Evolutionary conservation across 1,139 yeast genomes (phyloP), one percentile per base, ranked within the genome.

Genomic region (Geotrichum citri-aurantii): DNA sequence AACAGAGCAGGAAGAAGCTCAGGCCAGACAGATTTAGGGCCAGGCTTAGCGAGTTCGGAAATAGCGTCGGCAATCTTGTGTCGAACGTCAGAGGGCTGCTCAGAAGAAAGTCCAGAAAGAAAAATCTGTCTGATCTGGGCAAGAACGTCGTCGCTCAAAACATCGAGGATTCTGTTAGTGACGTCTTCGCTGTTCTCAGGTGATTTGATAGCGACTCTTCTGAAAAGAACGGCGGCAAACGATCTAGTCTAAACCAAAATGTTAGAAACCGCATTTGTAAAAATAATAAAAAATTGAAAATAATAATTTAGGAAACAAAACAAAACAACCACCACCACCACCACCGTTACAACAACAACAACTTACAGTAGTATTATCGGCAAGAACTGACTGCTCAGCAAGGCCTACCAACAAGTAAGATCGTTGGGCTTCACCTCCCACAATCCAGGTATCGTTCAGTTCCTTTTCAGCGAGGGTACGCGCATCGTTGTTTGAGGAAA

Each of bases 51-150:
- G 48, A 93, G 83, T 72, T 92, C 98, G 0, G 98, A 89, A 59
- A 93, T 88, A 3, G 96, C 96, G 75, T 93, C 99, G 3, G 97
- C 85, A 58, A 93, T 78, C 71, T 93, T 93, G 72, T 92, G 97
- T 71, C 98, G 85, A 44, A 91, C 92, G 63, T 80, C 82, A 62
- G 82, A 82, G 24, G 87, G 77, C 69, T 85, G 87, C 60, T 80
- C 85, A 2, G 84, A 70, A 5, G 81, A 71, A 65, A 93, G 89
- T 12, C 97, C 98, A 58, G 80, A 80, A 65, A 92, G 78, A 54
- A 93, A 79, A 44, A 82, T 77, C 17, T 77, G 66, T 66, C 95
- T 83, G 59, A 92, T 83, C 68, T 86, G 88, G 42, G 70, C 72
- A 62, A 83, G 79, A 1, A 84, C 86, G 10, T 79, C 81, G 48